Percentiles rank a stretch among this genome's conserved stretches.
These are phyloP conservation scores for Pythium aquatile DNA, from an alignment of 352 stramenopile genomes.

Conservation along the genomic window DNA sequence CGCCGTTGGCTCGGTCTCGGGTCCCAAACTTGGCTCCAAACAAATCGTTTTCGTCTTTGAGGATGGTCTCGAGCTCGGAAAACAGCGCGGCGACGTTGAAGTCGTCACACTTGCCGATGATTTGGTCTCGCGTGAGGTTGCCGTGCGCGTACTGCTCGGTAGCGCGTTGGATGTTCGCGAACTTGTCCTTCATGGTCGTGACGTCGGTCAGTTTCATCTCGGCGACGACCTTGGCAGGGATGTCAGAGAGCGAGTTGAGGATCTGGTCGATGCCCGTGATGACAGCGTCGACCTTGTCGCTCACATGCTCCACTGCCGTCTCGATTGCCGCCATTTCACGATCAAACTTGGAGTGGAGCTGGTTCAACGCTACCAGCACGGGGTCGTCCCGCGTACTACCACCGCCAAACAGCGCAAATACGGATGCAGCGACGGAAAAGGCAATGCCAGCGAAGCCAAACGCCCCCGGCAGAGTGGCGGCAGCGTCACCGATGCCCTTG, in stretches of 20 bases:
- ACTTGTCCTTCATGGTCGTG: constrained; percentile 52
- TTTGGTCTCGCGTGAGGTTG: constrained; percentile 36
- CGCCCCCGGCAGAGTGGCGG: constrained; percentile 32
- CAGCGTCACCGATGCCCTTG: constrained; percentile 40
- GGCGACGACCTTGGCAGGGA: constrained; percentile 41
- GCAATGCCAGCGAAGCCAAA: constrained; percentile 40
- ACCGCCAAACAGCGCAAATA: constrained; percentile 23
- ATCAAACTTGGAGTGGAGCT: constrained; percentile 29
- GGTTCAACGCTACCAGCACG: constrained; percentile 30
- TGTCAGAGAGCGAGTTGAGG: constrained; percentile 34
- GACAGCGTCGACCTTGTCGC: constrained; percentile 28
- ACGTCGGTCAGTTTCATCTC: constrained; percentile 49
- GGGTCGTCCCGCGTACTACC: constrained; percentile 27
- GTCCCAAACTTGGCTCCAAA: constrained; percentile 35
- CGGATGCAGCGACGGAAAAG: constrained; percentile 44
- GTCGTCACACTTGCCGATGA: constrained; percentile 49
- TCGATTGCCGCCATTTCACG: constrained; percentile 34
- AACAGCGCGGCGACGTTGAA: constrained; percentile 41
- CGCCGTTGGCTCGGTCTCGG: constrained; percentile 28
- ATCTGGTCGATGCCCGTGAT: constrained; percentile 39
- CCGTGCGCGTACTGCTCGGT: constrained; percentile 35
- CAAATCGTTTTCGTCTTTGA: constrained; percentile 37
- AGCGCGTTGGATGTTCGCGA: constrained; percentile 32
- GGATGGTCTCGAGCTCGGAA: constrained; percentile 46
- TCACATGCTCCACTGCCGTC: constrained; percentile 27